phyloP scores from a whole-genome alignment of 1,139 yeast genomes.

The Geotrichum fermentans region DNA sequence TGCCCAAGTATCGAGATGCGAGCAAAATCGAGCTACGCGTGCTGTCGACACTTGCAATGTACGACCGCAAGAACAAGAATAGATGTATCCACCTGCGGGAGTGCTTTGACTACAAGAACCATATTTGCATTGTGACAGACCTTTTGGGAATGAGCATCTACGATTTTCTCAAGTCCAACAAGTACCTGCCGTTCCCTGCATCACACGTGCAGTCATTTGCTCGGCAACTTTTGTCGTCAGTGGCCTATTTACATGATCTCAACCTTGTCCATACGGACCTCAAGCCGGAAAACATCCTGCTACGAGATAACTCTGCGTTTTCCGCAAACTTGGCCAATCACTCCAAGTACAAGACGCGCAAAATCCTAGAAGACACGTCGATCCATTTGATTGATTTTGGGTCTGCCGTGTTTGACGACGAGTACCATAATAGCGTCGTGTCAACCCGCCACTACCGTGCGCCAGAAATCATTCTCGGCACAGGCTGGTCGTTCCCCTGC shows the following conservation, averaged over 20 bases:
- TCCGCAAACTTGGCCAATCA: constrained; percentile 19
- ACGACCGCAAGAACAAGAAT: constrained; percentile 58
- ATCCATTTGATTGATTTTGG: constrained; percentile 95
- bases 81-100: constrained; percentile 67
- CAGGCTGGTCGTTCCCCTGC: constrained; percentile 92
- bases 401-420: constrained; percentile 88
- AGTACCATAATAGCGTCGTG: constrained; percentile 86
- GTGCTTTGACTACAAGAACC: constrained; percentile 89
- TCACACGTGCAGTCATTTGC: constrained; percentile 84
- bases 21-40: constrained; percentile 57
- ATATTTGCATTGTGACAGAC: constrained; percentile 91
- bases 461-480: constrained; percentile 89
- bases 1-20: constrained; percentile 46
- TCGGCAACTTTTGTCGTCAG: constrained; percentile 77
- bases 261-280: constrained; percentile 90
- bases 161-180: constrained; percentile 74
- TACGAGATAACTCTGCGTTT: constrained; percentile 39
- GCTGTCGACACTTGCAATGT: constrained; percentile 66
- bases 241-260: constrained; percentile 83
- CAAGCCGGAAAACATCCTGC: constrained; percentile 87
- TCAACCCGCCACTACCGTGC: constrained; percentile 94
- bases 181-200: constrained; percentile 68
- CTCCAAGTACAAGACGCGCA: constrained; percentile 8
- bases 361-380: constrained; percentile 58
- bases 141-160: constrained; percentile 77